phyloP scores from a whole-genome alignment of 495 filamentous ascomycete species.

The Lophiostoma macrostomum region DNA sequence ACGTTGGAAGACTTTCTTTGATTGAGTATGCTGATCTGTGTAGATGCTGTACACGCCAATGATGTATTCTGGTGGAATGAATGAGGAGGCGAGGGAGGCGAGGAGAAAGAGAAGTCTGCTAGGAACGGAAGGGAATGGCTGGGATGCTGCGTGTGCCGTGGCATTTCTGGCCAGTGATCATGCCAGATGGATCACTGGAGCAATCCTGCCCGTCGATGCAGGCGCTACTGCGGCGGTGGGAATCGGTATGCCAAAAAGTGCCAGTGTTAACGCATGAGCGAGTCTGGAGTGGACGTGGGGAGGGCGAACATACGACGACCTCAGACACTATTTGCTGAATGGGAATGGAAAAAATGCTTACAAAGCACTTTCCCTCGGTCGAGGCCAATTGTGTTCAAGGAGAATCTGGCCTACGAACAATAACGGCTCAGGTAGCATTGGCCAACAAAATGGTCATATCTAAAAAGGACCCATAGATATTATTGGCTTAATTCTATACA shows the following conservation, averaged over 20 bases:
- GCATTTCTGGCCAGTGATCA: slow-evolving; percentile 23
- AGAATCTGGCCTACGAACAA: too few relatives aligned
- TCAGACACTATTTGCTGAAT: too few relatives aligned
- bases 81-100: slow-evolving; percentile 46
- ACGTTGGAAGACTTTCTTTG: background rate
- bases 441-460: too few relatives aligned
- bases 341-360: too few relatives aligned
- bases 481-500: too few relatives aligned
- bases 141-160: slow-evolving; percentile 43
- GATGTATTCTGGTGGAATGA: slow-evolving; percentile 55
- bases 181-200: slow-evolving; percentile 30
- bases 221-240: slow-evolving; percentile 20
- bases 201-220: slow-evolving; percentile 29
- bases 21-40: background rate
- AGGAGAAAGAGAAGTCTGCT: slow-evolving; percentile 51
- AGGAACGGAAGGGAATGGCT: slow-evolving; percentile 54
- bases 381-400: too few relatives aligned
- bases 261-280: slow-evolving; percentile 4
- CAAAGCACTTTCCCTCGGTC: too few relatives aligned
- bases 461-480: too few relatives aligned
- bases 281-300: too few relatives aligned
- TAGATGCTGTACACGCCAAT: slow-evolving; percentile 59
- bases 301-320: too few relatives aligned
- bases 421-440: too few relatives aligned
- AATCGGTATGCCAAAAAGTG: slow-evolving; percentile 12